Evolutionary conservation across 306 rosid species (phyloP).

Genomic region (Lotus japonicus): DNA sequence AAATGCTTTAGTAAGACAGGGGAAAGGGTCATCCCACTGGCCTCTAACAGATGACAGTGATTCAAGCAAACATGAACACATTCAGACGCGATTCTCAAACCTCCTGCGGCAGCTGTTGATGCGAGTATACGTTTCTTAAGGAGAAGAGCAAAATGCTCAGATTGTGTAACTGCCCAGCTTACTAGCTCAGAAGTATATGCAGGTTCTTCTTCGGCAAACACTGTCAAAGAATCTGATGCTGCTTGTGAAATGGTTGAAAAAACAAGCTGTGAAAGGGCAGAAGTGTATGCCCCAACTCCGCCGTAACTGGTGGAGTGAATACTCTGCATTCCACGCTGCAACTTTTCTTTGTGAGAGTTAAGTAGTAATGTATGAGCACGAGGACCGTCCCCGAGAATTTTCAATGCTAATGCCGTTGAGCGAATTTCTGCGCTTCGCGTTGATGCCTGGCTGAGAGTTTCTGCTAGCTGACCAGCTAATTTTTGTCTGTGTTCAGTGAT

Average conservation of each 20-base stretch:
- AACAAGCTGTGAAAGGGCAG: conserved; percentile 59
- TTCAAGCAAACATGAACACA: conserved; percentile 73
- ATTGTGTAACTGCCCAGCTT: conserved; percentile 81
- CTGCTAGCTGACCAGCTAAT: conserved; percentile 71
- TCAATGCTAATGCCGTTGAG: conserved; percentile 48
- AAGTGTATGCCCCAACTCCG: conserved; percentile 42
- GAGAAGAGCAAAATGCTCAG: conserved; percentile 39
- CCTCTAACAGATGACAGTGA: conserved; percentile 61
- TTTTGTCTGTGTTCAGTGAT: conserved; percentile 52
- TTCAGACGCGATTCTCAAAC: conserved; percentile 65
- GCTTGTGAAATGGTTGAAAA: conserved; percentile 79
- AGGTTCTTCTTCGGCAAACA: conserved; percentile 71
- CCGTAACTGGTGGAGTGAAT: conserved; percentile 32
- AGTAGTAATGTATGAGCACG: conserved; percentile 72
- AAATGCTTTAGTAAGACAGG: conserved; percentile 59
- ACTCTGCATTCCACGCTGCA: conserved; percentile 36
- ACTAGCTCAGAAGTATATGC: conserved; percentile 85
- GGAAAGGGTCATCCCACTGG: conserved; percentile 72
- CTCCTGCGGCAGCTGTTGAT: conserved; percentile 70
- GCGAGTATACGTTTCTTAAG: conserved; percentile 61
- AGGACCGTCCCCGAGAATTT: conserved; percentile 80
- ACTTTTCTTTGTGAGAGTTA: conserved; percentile 45
- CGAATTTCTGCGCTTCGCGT: conserved; percentile 58
- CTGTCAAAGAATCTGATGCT: conserved; percentile 52
- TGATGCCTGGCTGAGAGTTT: conserved; percentile 59